These are phyloP conservation scores for Acanthamoeba royreba DNA, from an alignment of 208 protist genomes.

Conservation along the genomic window DNA sequence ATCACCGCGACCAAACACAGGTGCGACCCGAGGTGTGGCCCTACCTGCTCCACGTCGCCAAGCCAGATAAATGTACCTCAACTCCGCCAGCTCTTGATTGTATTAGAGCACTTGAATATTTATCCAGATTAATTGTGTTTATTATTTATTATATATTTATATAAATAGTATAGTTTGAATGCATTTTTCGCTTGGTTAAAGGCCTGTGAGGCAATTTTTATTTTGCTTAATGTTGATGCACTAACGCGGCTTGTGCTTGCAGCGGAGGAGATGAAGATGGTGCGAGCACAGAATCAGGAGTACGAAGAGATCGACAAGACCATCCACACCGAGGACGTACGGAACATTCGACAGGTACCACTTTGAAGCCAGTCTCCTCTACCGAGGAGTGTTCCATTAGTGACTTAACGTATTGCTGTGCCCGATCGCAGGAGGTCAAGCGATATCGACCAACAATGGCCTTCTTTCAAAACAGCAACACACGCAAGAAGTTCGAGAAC, in stretches of 20 bases:
- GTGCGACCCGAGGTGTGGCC: slow-evolving; percentile 59
- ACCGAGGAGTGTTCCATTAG: background rate
- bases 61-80: slow-evolving; percentile 61
- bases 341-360: slow-evolving; percentile 50
- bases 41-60: slow-evolving; percentile 60
- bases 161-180: background rate
- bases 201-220: background rate
- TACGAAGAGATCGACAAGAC: slow-evolving; percentile 72
- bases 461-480: slow-evolving; percentile 49
- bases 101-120: background rate
- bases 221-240: background rate
- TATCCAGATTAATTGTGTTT: background rate
- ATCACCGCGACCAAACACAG: background rate
- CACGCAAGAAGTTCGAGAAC: slow-evolving; percentile 59
- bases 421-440: background rate
- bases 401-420: background rate
- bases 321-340: slow-evolving; percentile 48
- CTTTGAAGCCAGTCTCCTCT: slow-evolving; percentile 42
- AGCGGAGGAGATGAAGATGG: slow-evolving; percentile 8
- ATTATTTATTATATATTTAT: background rate
- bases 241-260: background rate
- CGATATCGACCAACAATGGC: slow-evolving; percentile 35
- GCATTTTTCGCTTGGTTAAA: background rate
- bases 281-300: slow-evolving; percentile 41
- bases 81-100: background rate